Percentiles rank a stretch among this genome's conserved stretches.
Evolutionary conservation across 148 eudicot genomes (phyloP).

Genomic region (Chenopodium suecicum): DNA sequence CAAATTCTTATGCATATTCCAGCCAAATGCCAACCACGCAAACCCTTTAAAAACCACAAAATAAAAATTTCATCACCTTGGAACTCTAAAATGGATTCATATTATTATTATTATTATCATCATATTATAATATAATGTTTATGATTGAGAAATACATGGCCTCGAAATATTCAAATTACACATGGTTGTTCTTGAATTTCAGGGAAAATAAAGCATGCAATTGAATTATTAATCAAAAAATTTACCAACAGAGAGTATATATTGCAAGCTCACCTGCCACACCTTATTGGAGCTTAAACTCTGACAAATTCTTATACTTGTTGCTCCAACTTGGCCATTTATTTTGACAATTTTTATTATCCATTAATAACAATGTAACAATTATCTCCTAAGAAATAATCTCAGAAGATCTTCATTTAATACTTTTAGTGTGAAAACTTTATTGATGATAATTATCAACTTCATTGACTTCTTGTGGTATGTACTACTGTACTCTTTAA

Average conservation of each 20-base stretch:
- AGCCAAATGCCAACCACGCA: constrained; percentile 33
- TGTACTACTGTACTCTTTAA: not conserved
- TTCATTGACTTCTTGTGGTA: not conserved
- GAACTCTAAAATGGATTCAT: constrained; percentile 31
- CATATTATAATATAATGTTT: not conserved
- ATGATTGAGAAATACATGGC: constrained; percentile 18
- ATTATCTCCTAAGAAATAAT: not conserved
- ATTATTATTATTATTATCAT: not conserved
- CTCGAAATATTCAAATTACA: constrained; percentile 18
- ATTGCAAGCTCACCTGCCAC: constrained; percentile 23
- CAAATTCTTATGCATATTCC: constrained; percentile 11
- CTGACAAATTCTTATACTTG: constrained; percentile 9
- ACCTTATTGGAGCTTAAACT: constrained; percentile 21
- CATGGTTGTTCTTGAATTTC: constrained; percentile 21
- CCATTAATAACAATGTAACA: not conserved
- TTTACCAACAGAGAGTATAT: constrained; percentile 18
- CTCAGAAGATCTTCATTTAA: constrained; percentile 15
- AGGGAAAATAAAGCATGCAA: constrained; percentile 2
- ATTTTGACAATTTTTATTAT: not conserved
- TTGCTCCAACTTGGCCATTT: not conserved
- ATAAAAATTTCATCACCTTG: constrained; percentile 8
- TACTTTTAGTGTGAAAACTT: not conserved
- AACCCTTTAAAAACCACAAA: constrained; percentile 12
- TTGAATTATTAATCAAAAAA: not conserved
- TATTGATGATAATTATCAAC: not conserved